Conservation (phyloP, 441 rosid genomes). For the Adansonia madagascariensis region DNA sequence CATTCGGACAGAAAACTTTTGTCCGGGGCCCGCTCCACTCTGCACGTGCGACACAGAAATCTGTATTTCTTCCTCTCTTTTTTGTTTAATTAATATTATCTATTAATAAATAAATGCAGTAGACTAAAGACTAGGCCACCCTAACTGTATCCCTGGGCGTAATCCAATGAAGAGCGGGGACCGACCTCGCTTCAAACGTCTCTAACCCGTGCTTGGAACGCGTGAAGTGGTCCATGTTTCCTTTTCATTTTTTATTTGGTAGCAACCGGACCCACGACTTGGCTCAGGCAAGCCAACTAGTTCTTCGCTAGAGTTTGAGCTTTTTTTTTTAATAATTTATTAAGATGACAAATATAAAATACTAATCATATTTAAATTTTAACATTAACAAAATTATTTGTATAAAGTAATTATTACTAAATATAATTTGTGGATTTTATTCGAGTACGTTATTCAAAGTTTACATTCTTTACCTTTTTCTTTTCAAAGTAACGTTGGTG, state of each 20-base stretch:
- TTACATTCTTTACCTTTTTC: too few species aligned
- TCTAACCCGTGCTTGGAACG: neutral
- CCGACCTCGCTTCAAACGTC: neutral
- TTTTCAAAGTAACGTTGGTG: too few species aligned
- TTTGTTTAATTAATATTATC: too few species aligned
- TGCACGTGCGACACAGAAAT: constrained; percentile 7
- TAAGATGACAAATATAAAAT: too few species aligned
- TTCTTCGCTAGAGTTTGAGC: neutral
- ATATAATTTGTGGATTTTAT: too few species aligned
- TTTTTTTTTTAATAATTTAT: too few species aligned
- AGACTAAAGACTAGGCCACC: neutral
- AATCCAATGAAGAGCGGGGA: neutral
- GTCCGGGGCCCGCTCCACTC: neutral
- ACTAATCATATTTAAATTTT: too few species aligned
- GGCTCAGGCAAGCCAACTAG: neutral
- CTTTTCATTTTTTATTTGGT: neutral
- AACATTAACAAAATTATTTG: too few species aligned
- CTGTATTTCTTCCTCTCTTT: neutral
- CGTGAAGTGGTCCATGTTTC: neutral
- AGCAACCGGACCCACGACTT: neutral
- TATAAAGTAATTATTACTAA: too few species aligned
- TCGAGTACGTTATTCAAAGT: too few species aligned
- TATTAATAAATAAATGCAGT: neutral
- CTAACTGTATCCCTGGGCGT: neutral
- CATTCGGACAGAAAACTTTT: neutral